phyloP scores from a whole-genome alignment of 2,329 filamentous ascomycete species.

The Tricladium varicosporioides region DNA sequence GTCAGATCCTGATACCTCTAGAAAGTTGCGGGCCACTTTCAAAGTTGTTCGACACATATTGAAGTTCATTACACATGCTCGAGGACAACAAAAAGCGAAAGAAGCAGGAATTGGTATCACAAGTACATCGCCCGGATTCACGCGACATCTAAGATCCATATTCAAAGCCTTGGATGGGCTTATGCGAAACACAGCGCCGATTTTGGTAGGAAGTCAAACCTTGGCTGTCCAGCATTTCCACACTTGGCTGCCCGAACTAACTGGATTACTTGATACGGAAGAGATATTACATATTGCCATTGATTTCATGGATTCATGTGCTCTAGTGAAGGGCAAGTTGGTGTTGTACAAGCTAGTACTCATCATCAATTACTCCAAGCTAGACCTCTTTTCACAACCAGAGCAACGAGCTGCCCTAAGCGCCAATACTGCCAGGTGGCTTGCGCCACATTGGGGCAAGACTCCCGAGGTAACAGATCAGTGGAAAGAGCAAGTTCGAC shows the following conservation, averaged over 20 bases:
- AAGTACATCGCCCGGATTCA: conserved; percentile 69
- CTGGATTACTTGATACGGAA: conserved; percentile 70
- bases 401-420: conserved; percentile 73
- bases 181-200: conserved; percentile 83
- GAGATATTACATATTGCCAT: conserved; percentile 91
- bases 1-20: conserved; percentile 77
- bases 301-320: conserved; percentile 90
- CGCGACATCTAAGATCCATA: conserved; percentile 77
- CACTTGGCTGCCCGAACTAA: conserved; percentile 91
- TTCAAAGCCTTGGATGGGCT: conserved; percentile 87
- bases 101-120: conserved; percentile 85
- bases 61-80: conserved; percentile 90
- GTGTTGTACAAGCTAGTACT: conserved; percentile 89
- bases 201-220: conserved; percentile 91
- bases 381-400: conserved; percentile 76
- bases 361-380: conserved; percentile 84
- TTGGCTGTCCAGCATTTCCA: conserved; percentile 95
- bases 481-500: conserved; percentile 87
- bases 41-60: conserved; percentile 93
- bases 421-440: conserved; percentile 83
- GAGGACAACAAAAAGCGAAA: conserved; percentile 83
- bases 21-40: conserved; percentile 84
- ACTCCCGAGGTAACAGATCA: conserved; percentile 72
- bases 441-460: conserved; percentile 89
- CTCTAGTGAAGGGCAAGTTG: conserved; percentile 83